These are phyloP conservation scores for Casaregolazyma suthepensis DNA, from an alignment of 1,139 yeast species.

Conservation along the genomic window DNA sequence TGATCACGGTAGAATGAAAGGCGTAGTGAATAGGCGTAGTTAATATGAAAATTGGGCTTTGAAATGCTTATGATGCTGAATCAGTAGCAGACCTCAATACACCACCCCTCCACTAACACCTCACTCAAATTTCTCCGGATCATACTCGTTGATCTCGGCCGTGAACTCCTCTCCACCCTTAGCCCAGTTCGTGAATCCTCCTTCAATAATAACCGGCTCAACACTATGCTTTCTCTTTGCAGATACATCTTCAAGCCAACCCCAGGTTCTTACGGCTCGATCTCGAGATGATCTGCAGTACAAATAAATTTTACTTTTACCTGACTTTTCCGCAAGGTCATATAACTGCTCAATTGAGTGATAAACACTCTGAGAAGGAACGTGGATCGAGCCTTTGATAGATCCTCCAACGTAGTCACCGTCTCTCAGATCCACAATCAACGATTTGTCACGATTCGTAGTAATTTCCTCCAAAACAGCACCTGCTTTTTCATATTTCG, in stretches of 20 bases:
- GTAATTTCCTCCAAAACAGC: conserved; percentile 17
- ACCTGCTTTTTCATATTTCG: conserved; percentile 18
- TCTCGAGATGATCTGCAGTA: conserved; percentile 23
- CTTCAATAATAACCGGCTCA: conserved; percentile 19
- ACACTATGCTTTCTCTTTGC: conserved; percentile 15
- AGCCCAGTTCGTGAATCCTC: conserved; percentile 24
- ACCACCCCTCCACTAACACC: neutral
- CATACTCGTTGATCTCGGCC: conserved; percentile 21
- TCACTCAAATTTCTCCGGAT: conserved; percentile 12
- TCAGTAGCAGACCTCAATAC: too few relatives aligned
- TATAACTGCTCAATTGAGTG: conserved; percentile 20
- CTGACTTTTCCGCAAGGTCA: conserved; percentile 19
- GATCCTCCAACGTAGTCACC: conserved; percentile 24
- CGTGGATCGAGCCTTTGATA: conserved; percentile 22
- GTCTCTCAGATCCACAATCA: conserved; percentile 23
- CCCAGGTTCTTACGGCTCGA: conserved; percentile 23
- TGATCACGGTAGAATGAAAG: too few relatives aligned
- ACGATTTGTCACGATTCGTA: conserved; percentile 10
- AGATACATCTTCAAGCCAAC: conserved; percentile 22
- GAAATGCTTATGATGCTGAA: too few relatives aligned
- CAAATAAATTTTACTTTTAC: conserved; percentile 19
- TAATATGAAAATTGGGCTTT: too few relatives aligned
- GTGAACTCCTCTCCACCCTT: conserved; percentile 20
- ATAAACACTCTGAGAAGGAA: conserved; percentile 25
- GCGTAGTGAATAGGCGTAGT: too few relatives aligned